A percentile compares a stretch with the other conserved stretches of the same genome.
Evolutionary conservation across 768 basidiomycete species (phyloP).

Genomic region (Dioszegia crocea): DNA sequence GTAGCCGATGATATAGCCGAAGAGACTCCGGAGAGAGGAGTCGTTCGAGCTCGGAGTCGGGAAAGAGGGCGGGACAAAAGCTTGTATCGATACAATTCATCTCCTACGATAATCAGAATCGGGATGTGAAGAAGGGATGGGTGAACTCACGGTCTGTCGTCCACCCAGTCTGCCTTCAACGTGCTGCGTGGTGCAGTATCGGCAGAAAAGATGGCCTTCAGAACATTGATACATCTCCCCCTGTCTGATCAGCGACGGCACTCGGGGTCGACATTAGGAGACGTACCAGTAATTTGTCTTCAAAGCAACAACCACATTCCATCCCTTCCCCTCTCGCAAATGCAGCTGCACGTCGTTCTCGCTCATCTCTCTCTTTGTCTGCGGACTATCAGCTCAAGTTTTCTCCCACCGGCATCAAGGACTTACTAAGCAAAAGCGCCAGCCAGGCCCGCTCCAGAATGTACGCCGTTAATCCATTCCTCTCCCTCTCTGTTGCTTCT

Average conservation of each 20-base stretch:
- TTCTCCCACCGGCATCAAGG: too few species aligned
- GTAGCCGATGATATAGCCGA: constrained; percentile 59
- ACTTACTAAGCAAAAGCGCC: too few species aligned
- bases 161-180: constrained; percentile 60
- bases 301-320: constrained; percentile 86
- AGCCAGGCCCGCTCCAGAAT: too few species aligned
- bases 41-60: constrained; percentile 64
- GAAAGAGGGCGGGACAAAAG: constrained; percentile 64
- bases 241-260: constrained; percentile 50
- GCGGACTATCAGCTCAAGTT: too few species aligned
- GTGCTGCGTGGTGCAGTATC: constrained; percentile 64
- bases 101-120: constrained; percentile 47
- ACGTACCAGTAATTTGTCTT: constrained; percentile 66
- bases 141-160: constrained; percentile 40
- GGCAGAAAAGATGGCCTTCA: constrained; percentile 83
- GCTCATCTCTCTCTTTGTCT: too few species aligned
- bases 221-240: constrained; percentile 82
- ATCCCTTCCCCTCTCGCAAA: constrained; percentile 58
- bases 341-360: constrained; percentile 48
- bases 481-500: constrained; percentile 51
- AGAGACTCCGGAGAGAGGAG: constrained; percentile 66
- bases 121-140: too few species aligned
- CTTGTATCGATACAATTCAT: constrained; percentile 78
- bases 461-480: constrained; percentile 10
- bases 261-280: too few species aligned